Evolutionary conservation across 257 asterid species (phyloP), one percentile per base, ranked within the genome.

Genomic region (Solanum boliviense): DNA sequence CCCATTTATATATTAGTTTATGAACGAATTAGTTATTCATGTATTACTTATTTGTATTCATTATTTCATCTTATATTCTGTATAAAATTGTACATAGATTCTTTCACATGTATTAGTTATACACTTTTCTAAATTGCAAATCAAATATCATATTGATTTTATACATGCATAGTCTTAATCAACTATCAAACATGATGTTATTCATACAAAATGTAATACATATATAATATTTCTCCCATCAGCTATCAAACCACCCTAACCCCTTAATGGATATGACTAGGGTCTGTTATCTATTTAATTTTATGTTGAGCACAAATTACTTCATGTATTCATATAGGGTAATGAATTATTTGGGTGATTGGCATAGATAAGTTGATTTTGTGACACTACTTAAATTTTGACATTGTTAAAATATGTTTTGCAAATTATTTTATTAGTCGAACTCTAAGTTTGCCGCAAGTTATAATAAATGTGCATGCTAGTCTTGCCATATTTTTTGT

Each of bases 141-240:
- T 52, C 9, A 52, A 52, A 52, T 52, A 52, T 52, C 8, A 0
- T 52, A 16, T 52, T 15, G 0, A 16, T 16, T 52, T 6, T 5
- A 0, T 52, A 52, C 5, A 44, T 48, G 5, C 13, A 46, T 6
- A 56, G 0, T 56, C n/a, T 56, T 56, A 56, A 56, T 20, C 2
- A 56, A 20, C n/a, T 3, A 20, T 18, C 4, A 56, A 2, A 6
- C 3, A 56, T 56, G 10, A 56, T 7, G 3, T 20, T 56, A 56
- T 3, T 56, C 4, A 20, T 56, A 0, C 0, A 3, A 0, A 1
- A 7, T 7, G 4, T 56, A 56, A 20, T 20, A 3, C 9, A 20
- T 56, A 56, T 56, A 56, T 56, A 56, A 56, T 20, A 56, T 20
- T 56, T 7, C 11, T 3, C 5, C 11, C 0, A 56, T 0, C 1